Evolutionary conservation across 208 protist genomes (phyloP).

Genomic region (Balamuthia mandrillaris): DNA sequence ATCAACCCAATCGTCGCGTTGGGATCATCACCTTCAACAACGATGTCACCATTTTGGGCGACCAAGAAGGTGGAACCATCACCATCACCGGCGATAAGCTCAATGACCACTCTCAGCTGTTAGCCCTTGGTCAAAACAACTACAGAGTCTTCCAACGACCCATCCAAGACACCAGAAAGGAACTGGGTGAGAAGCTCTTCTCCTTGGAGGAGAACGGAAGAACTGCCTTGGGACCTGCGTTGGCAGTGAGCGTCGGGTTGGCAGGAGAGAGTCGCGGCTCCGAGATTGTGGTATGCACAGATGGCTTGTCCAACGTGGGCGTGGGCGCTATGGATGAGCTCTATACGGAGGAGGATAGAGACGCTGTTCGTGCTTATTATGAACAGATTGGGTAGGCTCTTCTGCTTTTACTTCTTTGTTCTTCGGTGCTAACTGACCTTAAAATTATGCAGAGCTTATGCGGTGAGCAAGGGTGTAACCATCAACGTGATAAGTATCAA

Average conservation of each 20-base stretch:
- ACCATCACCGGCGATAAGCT: constrained; percentile 45
- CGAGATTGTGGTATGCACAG: constrained; percentile 34
- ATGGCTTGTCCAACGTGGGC: constrained; percentile 35
- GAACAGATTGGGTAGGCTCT: not conserved
- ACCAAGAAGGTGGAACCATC: constrained; percentile 39
- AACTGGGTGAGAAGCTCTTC: constrained; percentile 6
- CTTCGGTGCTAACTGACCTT: too few relatives aligned
- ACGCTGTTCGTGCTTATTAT: not conserved
- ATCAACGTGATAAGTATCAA: constrained; percentile 16
- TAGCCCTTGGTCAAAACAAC: not conserved
- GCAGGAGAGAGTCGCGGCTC: constrained; percentile 10
- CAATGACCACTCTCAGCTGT: constrained; percentile 21
- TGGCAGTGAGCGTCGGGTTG: constrained; percentile 23
- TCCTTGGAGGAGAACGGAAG: constrained; percentile 14
- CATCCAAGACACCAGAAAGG: not conserved
- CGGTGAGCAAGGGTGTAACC: not conserved
- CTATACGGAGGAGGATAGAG: not conserved
- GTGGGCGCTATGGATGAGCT: constrained; percentile 25
- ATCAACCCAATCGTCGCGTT: not conserved
- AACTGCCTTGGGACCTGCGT: constrained; percentile 35
- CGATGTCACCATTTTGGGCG: constrained; percentile 13
- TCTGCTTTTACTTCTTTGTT: not conserved
- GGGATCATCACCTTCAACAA: constrained; percentile 20
- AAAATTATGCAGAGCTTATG: not conserved
- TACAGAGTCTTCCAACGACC: not conserved